Percentiles rank a stretch among this genome's conserved stretches.
Conservation (phyloP, 1,284 basidiomycete genomes). For the Salmacisia buchloeana region DNA sequence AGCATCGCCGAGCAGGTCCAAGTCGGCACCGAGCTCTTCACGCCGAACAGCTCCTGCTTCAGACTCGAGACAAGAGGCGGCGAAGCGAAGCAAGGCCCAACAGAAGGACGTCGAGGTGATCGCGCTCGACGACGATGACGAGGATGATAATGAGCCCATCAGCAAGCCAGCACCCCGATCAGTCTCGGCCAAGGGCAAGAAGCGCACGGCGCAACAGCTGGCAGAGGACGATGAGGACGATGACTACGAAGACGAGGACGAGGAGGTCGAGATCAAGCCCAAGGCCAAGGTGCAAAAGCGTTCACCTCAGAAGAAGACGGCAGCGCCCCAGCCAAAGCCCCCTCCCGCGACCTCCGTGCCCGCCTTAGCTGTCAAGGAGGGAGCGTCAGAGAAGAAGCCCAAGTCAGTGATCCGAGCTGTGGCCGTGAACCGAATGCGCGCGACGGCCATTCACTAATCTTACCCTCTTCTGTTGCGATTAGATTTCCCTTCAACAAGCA, state of each 20-base stretch:
- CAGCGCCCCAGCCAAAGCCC: not conserved
- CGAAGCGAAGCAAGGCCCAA: slow-evolving; percentile 5
- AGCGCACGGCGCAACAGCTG: slow-evolving; percentile 14
- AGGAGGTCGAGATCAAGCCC: slow-evolving; percentile 1
- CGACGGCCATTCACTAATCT: no score
- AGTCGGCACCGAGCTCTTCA: no score
- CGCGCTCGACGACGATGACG: slow-evolving; percentile 29
- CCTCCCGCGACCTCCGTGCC: not conserved
- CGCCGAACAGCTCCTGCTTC: no score
- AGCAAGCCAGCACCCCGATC: slow-evolving; percentile 21
- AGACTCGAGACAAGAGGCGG: no score
- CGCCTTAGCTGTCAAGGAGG: slow-evolving; percentile 10
- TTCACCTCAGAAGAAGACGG: not conserved
- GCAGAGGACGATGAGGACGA: slow-evolving; percentile 11
- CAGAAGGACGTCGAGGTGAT: slow-evolving; percentile 3
- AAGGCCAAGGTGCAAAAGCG: not conserved
- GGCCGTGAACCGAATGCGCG: not conserved
- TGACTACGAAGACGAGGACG: slow-evolving; percentile 10
- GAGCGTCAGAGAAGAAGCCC: slow-evolving; percentile 11
- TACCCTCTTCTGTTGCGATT: no score
- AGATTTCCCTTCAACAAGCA: not conserved
- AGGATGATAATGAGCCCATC: slow-evolving; percentile 30
- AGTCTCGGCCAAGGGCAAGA: slow-evolving; percentile 23
- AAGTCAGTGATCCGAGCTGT: not conserved
- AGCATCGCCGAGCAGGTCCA: not conserved